phyloP scores from a whole-genome alignment of 2,329 filamentous ascomycete genomes.

The Fusarium penzigii region DNA sequence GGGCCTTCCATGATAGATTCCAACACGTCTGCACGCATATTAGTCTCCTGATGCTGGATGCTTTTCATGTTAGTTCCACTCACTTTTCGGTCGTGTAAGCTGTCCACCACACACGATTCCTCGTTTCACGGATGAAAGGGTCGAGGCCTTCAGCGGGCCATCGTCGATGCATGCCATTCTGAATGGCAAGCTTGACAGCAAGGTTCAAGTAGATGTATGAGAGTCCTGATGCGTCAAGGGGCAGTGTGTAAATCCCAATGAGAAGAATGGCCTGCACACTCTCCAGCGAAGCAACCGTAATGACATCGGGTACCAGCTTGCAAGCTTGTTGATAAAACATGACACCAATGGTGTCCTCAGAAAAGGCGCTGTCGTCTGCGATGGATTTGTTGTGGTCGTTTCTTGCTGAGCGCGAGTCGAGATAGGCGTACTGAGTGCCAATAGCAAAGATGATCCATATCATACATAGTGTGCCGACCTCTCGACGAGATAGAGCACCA shows the following conservation, averaged over 20 bases:
- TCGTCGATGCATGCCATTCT: constrained; percentile 61
- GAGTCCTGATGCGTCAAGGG: constrained; percentile 56
- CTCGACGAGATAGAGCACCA: constrained; percentile 38
- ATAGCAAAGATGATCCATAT: constrained; percentile 51
- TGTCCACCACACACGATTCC: constrained; percentile 60
- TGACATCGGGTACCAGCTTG: constrained; percentile 56
- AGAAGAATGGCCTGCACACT: constrained; percentile 60
- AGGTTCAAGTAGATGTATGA: constrained; percentile 59
- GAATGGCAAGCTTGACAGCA: constrained; percentile 57
- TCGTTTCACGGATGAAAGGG: constrained; percentile 49
- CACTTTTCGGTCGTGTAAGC: constrained; percentile 58
- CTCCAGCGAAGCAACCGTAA: constrained; percentile 55
- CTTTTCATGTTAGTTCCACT: constrained; percentile 6
- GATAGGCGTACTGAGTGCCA: constrained; percentile 52
- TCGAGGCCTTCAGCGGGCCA: constrained; percentile 50
- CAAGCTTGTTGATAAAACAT: constrained; percentile 59
- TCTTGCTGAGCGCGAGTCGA: constrained; percentile 37
- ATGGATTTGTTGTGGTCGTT: constrained; percentile 20
- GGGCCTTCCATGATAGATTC: constrained; percentile 57
- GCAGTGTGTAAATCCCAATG: constrained; percentile 56
- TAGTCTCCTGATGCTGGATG: constrained; percentile 6
- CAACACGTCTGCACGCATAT: constrained; percentile 46
- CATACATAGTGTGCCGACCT: constrained; percentile 45
- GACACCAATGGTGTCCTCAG: constrained; percentile 55
- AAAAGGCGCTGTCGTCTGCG: constrained; percentile 32